These are phyloP conservation scores for Candida oleophila DNA, from an alignment of 805 yeast genomes.

Conservation along the genomic window DNA sequence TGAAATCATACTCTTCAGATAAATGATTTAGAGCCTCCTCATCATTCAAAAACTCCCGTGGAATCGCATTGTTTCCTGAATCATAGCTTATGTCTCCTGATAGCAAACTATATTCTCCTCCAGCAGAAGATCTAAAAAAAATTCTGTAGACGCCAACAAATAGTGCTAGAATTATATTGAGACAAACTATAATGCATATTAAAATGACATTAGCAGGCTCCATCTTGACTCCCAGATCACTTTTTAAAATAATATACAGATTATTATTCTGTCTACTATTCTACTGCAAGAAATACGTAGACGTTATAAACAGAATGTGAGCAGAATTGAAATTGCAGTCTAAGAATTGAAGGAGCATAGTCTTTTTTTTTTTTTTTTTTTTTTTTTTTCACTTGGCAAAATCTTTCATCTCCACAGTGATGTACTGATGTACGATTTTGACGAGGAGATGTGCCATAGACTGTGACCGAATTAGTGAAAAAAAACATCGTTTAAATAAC, in stretches of 20 bases:
- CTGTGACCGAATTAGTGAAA: no score
- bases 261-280: neutral
- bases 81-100: neutral
- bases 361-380: no score
- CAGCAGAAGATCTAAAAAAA: neutral
- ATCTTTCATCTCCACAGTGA: neutral
- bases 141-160: neutral
- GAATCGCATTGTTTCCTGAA: conserved; percentile 16
- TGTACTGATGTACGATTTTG: neutral
- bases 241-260: neutral
- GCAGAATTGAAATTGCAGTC: no score
- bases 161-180: neutral
- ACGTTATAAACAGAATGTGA: neutral
- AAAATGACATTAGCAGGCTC: neutral
- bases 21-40: conserved; percentile 34
- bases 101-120: conserved; percentile 1
- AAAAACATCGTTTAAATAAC: no score
- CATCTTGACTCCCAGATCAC: neutral
- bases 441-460: no score
- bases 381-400: neutral
- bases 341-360: neutral
- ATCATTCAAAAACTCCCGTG: conserved; percentile 39
- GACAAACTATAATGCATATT: neutral
- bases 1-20: conserved; percentile 37
- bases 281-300: neutral